Evolutionary conservation across 2,329 filamentous ascomycete genomes (phyloP).

Genomic region (Tolypocladium pustulatum): DNA sequence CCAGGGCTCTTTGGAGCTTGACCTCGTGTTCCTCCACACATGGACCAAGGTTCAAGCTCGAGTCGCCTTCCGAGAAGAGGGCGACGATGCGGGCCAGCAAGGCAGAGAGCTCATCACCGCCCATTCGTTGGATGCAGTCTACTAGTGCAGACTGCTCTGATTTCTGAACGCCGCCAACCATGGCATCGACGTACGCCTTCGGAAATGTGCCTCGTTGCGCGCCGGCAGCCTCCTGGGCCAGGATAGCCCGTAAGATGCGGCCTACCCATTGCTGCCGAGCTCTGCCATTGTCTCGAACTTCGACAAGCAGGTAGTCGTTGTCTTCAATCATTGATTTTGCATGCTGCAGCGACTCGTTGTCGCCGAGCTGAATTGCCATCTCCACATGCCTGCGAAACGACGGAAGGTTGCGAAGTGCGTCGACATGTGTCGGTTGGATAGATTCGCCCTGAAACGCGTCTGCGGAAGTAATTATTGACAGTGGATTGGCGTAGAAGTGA

Average conservation of each 20-base stretch:
- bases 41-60: constrained; percentile 20
- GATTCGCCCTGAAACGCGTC: constrained; percentile 8
- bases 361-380: constrained; percentile 28
- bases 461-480: constrained; percentile 50
- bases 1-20: constrained; percentile 22
- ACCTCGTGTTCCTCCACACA: constrained; percentile 20
- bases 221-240: constrained; percentile 30
- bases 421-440: constrained; percentile 50
- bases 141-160: constrained; percentile 44
- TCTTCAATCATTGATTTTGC: constrained; percentile 44
- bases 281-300: constrained; percentile 23
- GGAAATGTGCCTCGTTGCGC: constrained; percentile 32
- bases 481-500: constrained; percentile 70
- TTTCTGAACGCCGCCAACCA: constrained; percentile 43
- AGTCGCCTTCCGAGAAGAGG: constrained; percentile 25
- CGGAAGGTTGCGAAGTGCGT: constrained; percentile 55
- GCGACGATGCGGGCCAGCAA: constrained; percentile 16
- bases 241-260: constrained; percentile 37
- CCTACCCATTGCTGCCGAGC: constrained; percentile 24
- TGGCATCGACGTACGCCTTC: constrained; percentile 49
- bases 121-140: constrained; percentile 48
- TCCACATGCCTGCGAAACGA: constrained; percentile 56
- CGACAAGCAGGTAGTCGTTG: constrained; percentile 41
- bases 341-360: constrained; percentile 31
- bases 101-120: constrained; percentile 16